Base-by-base conservation (phyloP, 78 protist genomes). In the Acrasis kona region DNA sequence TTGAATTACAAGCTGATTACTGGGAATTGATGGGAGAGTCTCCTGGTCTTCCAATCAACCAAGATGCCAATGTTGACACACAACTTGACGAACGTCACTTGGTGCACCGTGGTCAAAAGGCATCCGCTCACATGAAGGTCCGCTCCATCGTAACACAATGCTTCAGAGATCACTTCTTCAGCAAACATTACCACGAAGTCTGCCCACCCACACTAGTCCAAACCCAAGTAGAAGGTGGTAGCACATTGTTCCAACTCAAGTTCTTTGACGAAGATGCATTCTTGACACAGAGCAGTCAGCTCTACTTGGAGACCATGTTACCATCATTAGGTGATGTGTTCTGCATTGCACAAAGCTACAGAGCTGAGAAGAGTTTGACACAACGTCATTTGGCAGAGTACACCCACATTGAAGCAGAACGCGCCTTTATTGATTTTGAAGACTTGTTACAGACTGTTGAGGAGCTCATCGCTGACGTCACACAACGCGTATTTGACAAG, bases 231-330 rank as follows among this genome's bases (percentile, higher is more conserved):
- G 99, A 95, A 58, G 99, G 98, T 29, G 97, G 98, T 32, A 68
- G 92, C 7, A 91, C 94, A 40, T 84, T 93, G 29, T 93, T 93
- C 77, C 40, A 78, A 35, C 57, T 93, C 39, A 71, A 84, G 64
- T 92, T 88, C 85, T 92, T 57, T 30, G 96, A 87, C 34, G 79
- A 94, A 80, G 35, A 34, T 30, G 97, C 97, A 30, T 94, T 89
- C 67, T 72, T 96, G 28, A 96, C 99, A 36, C 98, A 96, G 83
- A 92, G 96, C 5, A 88, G 95, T 28, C 99, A 96, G 84, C 91
- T 93, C 35, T 95, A 94, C 72, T 78, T 95, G 34, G 98, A 95
- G 70, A 93, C 97, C 5, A 50, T 72, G 82, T 39, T 91, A 34
- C 93, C 97, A 39, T 42, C 94, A 12, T 34, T 92, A 7, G 97